Base-by-base conservation (phyloP, 176 grass and related monocot genomes). In the Hsuehochloa calcarea region DNA sequence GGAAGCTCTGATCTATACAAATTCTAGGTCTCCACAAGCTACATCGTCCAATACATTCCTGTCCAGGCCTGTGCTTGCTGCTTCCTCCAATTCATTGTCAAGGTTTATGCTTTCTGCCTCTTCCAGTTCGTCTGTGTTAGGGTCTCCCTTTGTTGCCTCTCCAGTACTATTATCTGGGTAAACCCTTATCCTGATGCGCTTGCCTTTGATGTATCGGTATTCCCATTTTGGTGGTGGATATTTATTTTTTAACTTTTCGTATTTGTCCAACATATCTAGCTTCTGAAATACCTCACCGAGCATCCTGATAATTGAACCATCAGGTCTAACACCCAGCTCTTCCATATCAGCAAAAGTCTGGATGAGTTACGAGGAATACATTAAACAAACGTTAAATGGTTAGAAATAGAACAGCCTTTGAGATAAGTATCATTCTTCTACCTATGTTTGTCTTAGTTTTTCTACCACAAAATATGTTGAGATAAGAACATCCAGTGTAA, bases 331-430 rank as follows among this genome's bases (percentile, higher is more conserved):
- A 16, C 96, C 90, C 58, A 98, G 70, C 75, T 98, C 96, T 70
- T 98, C 93, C 93, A 98, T 98, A 89, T 98, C 96, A 87, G 93
- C 96, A 88, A 98, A 96, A 65, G 94, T 61, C 96, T 98, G 34
- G 26, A 83, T 3, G 73, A 58, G 54, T 61, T 50, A 19, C 0
- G 3, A 61, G 4, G 34, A 22, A 90, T 19, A 75, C 34, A 87
- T 50, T 68, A 72, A 65, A 86, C 17, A 74, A 39, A 15, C 5
- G 23, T 26, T 26, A 41, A 51, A 76, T 22, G 39, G 27, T 70
- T 80, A 81, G 10, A 70, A 85, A 45, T 6, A 45, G 40, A 73
- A 76, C 3, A 71, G 16, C 4, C 11, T 5, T 74, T 74, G 23
- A 4, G 6, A 72, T 20, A 83, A 74, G 27, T 67, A 74, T 61